Base-by-base conservation (phyloP, 257 asterid species). In the Penstemon davidsonii region DNA sequence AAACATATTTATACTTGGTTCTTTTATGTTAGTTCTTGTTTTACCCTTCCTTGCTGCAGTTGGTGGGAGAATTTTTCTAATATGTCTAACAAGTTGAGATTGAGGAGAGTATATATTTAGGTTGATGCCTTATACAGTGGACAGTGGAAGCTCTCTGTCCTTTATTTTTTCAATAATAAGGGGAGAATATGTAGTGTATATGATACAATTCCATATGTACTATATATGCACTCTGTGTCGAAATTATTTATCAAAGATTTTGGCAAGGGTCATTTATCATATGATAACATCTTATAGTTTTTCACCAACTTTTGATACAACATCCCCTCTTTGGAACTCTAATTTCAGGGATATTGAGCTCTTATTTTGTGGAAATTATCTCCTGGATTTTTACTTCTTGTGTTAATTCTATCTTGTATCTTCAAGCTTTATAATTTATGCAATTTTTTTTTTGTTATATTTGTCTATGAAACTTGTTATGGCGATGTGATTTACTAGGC, bases 91-190 rank as follows among this genome's bases (percentile, higher is more conserved):
- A 40, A 66, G 68, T 64, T 68, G 69, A 72, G 64, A 57, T 68
- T 72, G 74, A 60, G 54, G 69, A 59, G 61, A 38, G 62, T 68
- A 45, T 45, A 60, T 60, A 43, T 69, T 62, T 78, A 43, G 71
- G 70, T 64, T 73, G 55, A 69, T 62, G 60, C 52, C 42, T 66
- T 73, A 76, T 69, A 70, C 50, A 70, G 79, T 61, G 45, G 74
- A 73, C 43, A n/a, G 73, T 62, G 64, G 62, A 62, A 67, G 63
- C 33, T 56, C 55, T 36, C 58, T 46, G 58, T 58, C 74, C 61
- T 49, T 58, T 66, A 33, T 65, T 59, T 46, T 78, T 55, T 60
- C 44, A 13, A 65, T 64, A 69, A 70, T 74, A 66, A 70, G 19
- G 9, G 68, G 77, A 72, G 76, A 64, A 61, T 57, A 61, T 47